Evolutionary conservation across 208 protist species (phyloP).

Genomic region (Leishmania arabica): DNA sequence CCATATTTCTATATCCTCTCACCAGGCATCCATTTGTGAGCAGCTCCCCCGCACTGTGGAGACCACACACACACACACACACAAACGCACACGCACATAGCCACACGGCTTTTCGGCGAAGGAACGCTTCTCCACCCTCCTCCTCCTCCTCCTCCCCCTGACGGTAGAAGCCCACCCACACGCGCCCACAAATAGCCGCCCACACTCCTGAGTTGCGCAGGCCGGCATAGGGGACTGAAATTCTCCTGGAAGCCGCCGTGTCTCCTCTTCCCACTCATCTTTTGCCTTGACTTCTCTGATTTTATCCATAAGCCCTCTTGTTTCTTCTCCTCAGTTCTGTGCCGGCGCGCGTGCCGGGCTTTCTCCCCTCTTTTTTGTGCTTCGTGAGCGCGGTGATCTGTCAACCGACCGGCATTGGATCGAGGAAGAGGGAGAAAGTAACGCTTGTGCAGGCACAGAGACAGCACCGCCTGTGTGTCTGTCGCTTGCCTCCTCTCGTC

Average conservation of each 20-base stretch:
- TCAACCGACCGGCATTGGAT: neutral
- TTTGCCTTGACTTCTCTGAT: slow-evolving; percentile 8
- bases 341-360: neutral
- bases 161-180: neutral
- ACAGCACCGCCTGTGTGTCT: neutral
- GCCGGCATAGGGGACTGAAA: neutral
- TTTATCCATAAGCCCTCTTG: slow-evolving; percentile 14
- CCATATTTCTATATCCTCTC: neutral
- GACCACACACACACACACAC: neutral
- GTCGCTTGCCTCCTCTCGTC: neutral
- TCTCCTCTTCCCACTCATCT: neutral
- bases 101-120: neutral
- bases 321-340: slow-evolving; percentile 5
- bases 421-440: neutral
- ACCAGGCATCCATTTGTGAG: neutral
- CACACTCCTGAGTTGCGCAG: neutral
- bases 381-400: neutral
- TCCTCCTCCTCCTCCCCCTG: neutral
- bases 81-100: neutral
- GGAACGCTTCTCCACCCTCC: neutral
- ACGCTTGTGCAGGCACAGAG: neutral
- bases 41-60: neutral
- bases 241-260: neutral
- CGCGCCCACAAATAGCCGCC: neutral
- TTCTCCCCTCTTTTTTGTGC: neutral